Evolutionary conservation across 2,329 filamentous ascomycete genomes (phyloP).

Genomic region (Cercospora citrullina): DNA sequence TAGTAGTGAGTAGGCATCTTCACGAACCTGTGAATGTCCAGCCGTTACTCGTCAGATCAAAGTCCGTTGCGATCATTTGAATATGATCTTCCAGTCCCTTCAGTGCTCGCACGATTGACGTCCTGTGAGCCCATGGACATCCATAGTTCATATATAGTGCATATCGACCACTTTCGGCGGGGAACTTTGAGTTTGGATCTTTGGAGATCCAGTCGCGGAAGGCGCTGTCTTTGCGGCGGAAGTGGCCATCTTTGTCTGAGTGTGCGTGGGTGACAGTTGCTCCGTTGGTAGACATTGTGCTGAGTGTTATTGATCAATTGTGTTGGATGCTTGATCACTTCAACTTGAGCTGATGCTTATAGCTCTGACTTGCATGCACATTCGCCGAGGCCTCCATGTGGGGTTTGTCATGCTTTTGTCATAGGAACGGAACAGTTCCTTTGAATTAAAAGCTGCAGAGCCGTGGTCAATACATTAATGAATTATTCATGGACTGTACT

Average conservation of each 20-base stretch:
- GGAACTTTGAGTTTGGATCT: constrained; percentile 54
- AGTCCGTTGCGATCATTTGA: constrained; percentile 49
- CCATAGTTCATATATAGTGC: constrained; percentile 60
- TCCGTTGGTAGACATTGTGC: background rate
- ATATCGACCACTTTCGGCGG: constrained; percentile 61
- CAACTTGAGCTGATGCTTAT: background rate
- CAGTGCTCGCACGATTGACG: constrained; percentile 50
- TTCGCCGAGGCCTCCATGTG: background rate
- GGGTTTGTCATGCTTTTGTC: constrained; percentile 4
- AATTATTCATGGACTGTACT: background rate
- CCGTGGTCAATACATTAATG: background rate
- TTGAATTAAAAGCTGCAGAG: background rate
- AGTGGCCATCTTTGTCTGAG: constrained; percentile 52
- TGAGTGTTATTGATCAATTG: background rate
- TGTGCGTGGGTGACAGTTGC: constrained; percentile 18
- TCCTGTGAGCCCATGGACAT: constrained; percentile 64
- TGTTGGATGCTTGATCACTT: background rate
- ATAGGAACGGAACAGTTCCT: background rate
- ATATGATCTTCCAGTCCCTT: constrained; percentile 55
- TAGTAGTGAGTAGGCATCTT: too few relatives aligned
- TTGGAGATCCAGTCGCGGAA: constrained; percentile 60
- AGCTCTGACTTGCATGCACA: background rate
- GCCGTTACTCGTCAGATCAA: constrained; percentile 51
- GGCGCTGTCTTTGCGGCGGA: constrained; percentile 53
- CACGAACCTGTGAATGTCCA: constrained; percentile 71